phyloP scores from a whole-genome alignment of 768 basidiomycete genomes.

The Rubroboletus satanas region DNA sequence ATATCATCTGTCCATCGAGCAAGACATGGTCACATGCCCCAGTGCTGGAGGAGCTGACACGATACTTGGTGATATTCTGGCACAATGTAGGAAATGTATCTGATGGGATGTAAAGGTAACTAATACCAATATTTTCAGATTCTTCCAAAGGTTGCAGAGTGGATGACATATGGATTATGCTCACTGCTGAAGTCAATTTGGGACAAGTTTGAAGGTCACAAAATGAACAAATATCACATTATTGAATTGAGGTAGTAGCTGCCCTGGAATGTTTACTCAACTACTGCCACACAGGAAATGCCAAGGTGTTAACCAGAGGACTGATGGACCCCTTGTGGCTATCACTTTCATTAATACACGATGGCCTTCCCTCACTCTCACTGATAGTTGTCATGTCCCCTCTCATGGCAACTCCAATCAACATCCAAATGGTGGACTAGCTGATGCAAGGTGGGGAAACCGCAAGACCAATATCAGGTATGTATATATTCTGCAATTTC shows the following conservation, averaged over 20 bases:
- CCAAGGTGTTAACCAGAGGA: background rate
- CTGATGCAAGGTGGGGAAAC: too few relatives aligned
- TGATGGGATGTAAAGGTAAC: too few relatives aligned
- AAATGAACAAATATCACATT: background rate
- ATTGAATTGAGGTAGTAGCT: background rate
- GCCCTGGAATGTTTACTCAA: background rate
- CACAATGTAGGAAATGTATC: too few relatives aligned
- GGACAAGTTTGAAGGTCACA: background rate
- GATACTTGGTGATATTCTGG: background rate
- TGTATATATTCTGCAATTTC: too few relatives aligned
- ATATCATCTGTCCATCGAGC: background rate
- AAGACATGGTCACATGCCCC: background rate
- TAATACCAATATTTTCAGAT: too few relatives aligned
- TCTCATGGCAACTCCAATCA: rapidly evolving
- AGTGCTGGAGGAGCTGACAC: background rate
- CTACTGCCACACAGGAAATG: background rate
- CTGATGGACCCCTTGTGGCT: background rate
- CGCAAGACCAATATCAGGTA: too few relatives aligned
- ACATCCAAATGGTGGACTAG: too few relatives aligned
- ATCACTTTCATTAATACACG: background rate
- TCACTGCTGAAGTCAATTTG: background rate
- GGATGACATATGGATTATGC: background rate
- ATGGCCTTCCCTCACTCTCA: background rate
- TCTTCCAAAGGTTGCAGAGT: background rate
- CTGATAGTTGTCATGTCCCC: too few relatives aligned